Evolutionary conservation across 2,329 filamentous ascomycete species (phyloP), one percentile per base, ranked within the genome.

Genomic region (Aspergillus quadricinctus): DNA sequence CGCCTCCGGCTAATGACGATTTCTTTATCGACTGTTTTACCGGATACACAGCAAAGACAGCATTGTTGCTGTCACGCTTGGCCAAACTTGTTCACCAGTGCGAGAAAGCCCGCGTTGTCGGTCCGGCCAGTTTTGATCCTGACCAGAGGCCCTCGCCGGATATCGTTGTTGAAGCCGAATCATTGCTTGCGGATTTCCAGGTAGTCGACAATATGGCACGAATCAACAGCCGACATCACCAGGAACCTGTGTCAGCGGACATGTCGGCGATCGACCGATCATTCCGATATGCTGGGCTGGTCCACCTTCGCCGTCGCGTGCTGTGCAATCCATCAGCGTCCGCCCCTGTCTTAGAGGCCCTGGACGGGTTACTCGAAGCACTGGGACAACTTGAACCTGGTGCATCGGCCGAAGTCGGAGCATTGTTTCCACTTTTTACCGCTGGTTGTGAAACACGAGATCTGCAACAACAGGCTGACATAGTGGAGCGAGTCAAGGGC

Each of bases 371-470:
- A 48, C 76, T 90, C 28, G 75, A 77, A 1, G 82, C 85, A 31
- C 75, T 93, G 58, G 77, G 78, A 23, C 82, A 81, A 40, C 83
- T 94, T 50, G 77, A 84, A 11, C 75, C 80, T 11, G 87, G 88
- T 5, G 86, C 86, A 29, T 85, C 85, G 17, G 88, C 89, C 0
- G 90, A 93, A 71, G 86, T 84, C 8, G 90, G 88, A 65, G 75
- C 90, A 19, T 71, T 94, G 41, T 92, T 94, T 61, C 90, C 90
- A 0, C 85, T 94, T 75, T 94, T 94, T 71, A 89, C 88, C 1
- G 90, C 90, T 1, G 90, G 90, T 0, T 92, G 89, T 62, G 88
- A 94, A 69, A 84, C 86, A 1, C 75, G 76, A 54, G 81, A 85
- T 50, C 66, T 77, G 35, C 73, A 72, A 2, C 82, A 88, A 63